phyloP scores from a whole-genome alignment of 2,329 filamentous ascomycete genomes.

The Sordariomycetes sp. region DNA sequence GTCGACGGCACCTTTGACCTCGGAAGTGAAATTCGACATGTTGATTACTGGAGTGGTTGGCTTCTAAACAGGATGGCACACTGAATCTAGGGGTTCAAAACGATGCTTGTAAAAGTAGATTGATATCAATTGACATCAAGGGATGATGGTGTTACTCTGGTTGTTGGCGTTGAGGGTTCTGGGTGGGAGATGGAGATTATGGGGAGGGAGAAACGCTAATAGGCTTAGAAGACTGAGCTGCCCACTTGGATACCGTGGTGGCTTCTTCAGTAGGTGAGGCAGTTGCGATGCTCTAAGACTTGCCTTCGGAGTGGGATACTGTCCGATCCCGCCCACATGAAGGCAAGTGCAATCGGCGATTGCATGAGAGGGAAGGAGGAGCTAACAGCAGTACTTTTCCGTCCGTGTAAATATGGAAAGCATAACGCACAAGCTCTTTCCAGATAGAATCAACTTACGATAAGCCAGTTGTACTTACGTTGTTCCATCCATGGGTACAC shows the following conservation, averaged over 20 bases:
- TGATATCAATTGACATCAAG: not conserved
- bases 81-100: not conserved
- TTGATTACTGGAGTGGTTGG: not conserved
- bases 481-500: no score
- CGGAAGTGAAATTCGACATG: not conserved
- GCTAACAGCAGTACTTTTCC: not conserved
- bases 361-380: not conserved
- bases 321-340: not conserved
- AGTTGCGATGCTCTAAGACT: not conserved
- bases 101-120: not conserved
- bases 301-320: not conserved
- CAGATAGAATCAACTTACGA: no score
- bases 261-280: not conserved
- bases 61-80: not conserved
- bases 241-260: not conserved
- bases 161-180: not conserved
- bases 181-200: not conserved
- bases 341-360: not conserved
- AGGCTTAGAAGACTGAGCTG: not conserved
- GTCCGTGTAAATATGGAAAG: not conserved
- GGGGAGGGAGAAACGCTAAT: not conserved
- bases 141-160: not conserved
- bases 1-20: not conserved
- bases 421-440: not conserved
- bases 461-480: no score